A percentile compares a stretch with the other conserved stretches of the same genome.
These are phyloP conservation scores for Podaxis pistillaris DNA, from an alignment of 768 basidiomycete species.

Conservation along the genomic window DNA sequence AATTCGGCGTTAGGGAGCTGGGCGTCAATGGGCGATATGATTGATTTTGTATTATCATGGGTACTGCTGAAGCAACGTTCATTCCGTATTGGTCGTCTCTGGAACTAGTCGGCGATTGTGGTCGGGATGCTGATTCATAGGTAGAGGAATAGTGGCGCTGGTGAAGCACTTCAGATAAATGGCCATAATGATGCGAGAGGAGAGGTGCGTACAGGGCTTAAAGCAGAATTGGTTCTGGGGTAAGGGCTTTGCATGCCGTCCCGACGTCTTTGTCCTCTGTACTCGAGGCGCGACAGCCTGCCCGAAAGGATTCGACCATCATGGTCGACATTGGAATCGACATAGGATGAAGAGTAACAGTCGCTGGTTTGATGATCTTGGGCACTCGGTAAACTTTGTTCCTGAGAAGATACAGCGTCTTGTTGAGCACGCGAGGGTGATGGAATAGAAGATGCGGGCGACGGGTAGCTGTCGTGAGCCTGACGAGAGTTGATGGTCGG, in stretches of 20 bases:
- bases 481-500: slow-evolving; percentile 12
- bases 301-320: slow-evolving; percentile 9
- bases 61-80: slow-evolving; percentile 10
- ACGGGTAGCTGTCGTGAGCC: slow-evolving; percentile 14
- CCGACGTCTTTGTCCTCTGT: slow-evolving; percentile 12
- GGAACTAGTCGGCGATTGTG: slow-evolving; percentile 8
- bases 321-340: slow-evolving; percentile 7
- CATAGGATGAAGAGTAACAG: slow-evolving; percentile 13
- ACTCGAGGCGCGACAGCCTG: slow-evolving; percentile 13
- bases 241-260: slow-evolving; percentile 12
- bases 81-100: slow-evolving; percentile 14
- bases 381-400: slow-evolving; percentile 3
- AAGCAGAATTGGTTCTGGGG: slow-evolving; percentile 6
- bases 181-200: neutral
- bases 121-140: slow-evolving; percentile 10
- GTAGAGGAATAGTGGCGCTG: slow-evolving; percentile 12
- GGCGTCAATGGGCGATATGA: slow-evolving; percentile 12
- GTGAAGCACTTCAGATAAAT: neutral
- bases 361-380: slow-evolving; percentile 10
- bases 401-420: slow-evolving; percentile 6
- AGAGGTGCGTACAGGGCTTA: slow-evolving; percentile 6
- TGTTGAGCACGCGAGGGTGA: slow-evolving; percentile 14
- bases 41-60: slow-evolving; percentile 13
- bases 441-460: slow-evolving; percentile 14
- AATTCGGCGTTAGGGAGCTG: slow-evolving; percentile 32